Evolutionary conservation across 2,329 filamentous ascomycete genomes (phyloP), one percentile per base, ranked within the genome.

Genomic region (Mariannaea elegans): DNA sequence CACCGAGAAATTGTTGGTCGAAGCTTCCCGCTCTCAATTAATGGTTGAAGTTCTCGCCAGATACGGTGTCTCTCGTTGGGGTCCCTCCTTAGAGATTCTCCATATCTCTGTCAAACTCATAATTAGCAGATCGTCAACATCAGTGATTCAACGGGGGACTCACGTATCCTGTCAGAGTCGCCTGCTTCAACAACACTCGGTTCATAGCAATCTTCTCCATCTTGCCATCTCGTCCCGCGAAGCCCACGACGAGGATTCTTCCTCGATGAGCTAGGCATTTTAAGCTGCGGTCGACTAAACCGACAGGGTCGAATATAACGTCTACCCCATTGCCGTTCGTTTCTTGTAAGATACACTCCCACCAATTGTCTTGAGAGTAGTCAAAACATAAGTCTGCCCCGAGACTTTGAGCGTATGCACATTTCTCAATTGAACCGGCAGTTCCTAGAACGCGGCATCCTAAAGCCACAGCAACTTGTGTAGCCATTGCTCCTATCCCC

Each of bases 221-320:
- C 7, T 80, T 72, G 0, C 83, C 82, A 14, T 72, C 78, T 47
- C 80, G 75, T 1, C 82, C 86, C 6, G 84, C 85, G 68, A 88
- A 89, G 0, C 86, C 86, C 2, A 87, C 78, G 24, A 88, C 75
- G 2, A 89, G 77, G 16, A 89, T 72, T 29, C 81, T 74, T 0
- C 85, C 86, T 32, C 80, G 77, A 67, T 86, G 82, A 21, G 77
- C 83, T 29, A 86, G 72, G 63, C 84, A 86, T 58, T 80, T 80
- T 24, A 88, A 69, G 36, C 82, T 84, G 58, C 79, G 79, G 60
- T 82, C 79, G 7, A 88, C 83, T 21, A 84, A 76, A 1, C 86
- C 85, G 10, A 87, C 84, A 13, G 81, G 79, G 72, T 89, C 86
- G 65, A 84, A 84, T 12, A 87, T 82, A 0, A 86, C 77, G 72